Conservation (phyloP, 2,329 filamentous ascomycete genomes). For the Diaporthe sp. region DNA sequence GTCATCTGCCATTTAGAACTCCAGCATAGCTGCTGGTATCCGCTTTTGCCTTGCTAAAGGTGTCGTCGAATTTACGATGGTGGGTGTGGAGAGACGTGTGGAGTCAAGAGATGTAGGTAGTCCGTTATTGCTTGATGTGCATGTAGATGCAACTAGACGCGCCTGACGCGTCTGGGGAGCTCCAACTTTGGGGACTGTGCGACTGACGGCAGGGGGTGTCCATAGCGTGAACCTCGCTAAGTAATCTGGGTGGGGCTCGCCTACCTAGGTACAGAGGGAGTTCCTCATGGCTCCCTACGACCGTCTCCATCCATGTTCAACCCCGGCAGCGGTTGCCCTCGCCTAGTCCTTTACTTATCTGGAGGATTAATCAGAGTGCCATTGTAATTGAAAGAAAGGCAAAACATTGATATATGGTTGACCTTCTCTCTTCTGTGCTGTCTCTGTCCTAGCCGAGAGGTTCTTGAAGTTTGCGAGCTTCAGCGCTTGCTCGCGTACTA, state of each 20-base stretch:
- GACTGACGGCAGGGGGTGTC: slow-evolving; percentile 21
- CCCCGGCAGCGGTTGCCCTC: too few species aligned
- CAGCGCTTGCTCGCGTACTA: too few species aligned
- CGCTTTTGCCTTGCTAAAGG: neutral
- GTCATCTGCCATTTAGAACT: slow-evolving; percentile 33
- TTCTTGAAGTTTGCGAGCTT: too few species aligned
- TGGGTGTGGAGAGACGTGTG: too few species aligned
- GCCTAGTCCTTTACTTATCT: too few species aligned
- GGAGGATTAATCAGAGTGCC: too few species aligned
- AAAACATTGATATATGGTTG: too few species aligned
- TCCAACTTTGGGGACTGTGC: neutral
- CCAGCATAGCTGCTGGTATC: slow-evolving; percentile 27
- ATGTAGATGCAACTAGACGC: slow-evolving; percentile 25
- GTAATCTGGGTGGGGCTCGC: neutral
- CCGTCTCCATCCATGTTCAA: too few species aligned
- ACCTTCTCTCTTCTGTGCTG: too few species aligned
- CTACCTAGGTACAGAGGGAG: neutral
- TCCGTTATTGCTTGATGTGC: slow-evolving; percentile 10
- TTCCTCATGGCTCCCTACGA: too few species aligned
- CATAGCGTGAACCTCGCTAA: neutral
- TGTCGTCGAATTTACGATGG: neutral
- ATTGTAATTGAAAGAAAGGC: too few species aligned
- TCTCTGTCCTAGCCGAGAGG: too few species aligned
- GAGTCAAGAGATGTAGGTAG: neutral
- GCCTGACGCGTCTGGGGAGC: slow-evolving; percentile 35